These are phyloP conservation scores for Talaromyces pinophilus DNA, from an alignment of 2,329 filamentous ascomycete genomes.

Conservation along the genomic window DNA sequence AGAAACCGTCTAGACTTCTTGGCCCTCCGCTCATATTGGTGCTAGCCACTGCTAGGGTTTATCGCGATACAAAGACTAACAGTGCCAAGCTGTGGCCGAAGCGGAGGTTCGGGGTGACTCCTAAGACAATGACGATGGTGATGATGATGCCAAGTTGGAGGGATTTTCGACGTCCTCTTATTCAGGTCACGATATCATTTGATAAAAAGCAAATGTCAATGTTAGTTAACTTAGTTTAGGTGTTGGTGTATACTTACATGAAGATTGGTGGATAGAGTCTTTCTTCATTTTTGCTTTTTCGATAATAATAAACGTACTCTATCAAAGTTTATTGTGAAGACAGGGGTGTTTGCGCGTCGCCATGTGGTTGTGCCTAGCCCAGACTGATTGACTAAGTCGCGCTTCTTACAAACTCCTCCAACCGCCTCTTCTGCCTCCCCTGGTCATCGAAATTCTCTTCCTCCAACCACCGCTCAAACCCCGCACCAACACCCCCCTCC, in stretches of 20 bases:
- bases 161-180: background rate
- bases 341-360: background rate
- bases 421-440: slow-evolving; percentile 52
- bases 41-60: background rate
- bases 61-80: background rate
- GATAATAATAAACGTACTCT: background rate
- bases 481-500: slow-evolving; percentile 54
- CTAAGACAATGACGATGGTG: background rate
- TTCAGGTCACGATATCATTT: background rate
- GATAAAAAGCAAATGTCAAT: background rate
- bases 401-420: background rate
- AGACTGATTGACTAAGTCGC: background rate
- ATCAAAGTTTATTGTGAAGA: background rate
- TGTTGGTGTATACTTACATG: background rate
- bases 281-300: background rate
- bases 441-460: slow-evolving; percentile 57
- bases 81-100: slow-evolving; percentile 1
- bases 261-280: background rate
- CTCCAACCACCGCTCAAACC: slow-evolving; percentile 58
- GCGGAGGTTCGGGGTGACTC: background rate
- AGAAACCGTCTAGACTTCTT: slow-evolving; percentile 4
- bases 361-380: background rate
- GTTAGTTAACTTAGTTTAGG: background rate
- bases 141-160: background rate
- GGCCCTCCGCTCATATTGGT: background rate